Evolutionary conservation across 2,329 filamentous ascomycete genomes (phyloP).

Genomic region (Sporothrix inflata): DNA sequence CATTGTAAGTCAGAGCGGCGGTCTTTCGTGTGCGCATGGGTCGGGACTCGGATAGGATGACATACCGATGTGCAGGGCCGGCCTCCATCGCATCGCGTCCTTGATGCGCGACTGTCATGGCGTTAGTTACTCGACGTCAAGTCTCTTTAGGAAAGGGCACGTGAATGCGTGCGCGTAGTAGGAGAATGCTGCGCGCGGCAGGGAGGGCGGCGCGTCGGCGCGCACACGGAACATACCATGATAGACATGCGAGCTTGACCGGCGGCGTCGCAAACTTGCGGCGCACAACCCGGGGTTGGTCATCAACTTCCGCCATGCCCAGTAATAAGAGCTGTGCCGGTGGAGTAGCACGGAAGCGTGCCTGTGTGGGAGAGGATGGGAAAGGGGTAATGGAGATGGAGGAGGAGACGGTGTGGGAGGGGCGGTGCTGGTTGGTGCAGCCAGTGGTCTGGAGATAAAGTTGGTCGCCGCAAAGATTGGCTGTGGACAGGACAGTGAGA

Average conservation of each 20-base stretch:
- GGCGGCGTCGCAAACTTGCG: conserved; percentile 51
- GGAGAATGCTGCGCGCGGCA: no score
- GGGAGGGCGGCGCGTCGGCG: not conserved
- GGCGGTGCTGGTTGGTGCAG: not conserved
- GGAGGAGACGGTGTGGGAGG: not conserved
- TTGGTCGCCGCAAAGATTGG: not conserved
- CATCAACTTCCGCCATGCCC: conserved; percentile 30
- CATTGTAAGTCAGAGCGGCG: not conserved
- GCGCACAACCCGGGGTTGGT: conserved; percentile 30
- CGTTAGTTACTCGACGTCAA: not conserved
- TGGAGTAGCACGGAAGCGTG: not conserved
- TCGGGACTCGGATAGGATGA: not conserved
- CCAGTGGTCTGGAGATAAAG: not conserved
- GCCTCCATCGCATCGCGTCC: conserved; percentile 36
- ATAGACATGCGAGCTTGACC: conserved; percentile 55
- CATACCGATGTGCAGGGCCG: conserved; percentile 34
- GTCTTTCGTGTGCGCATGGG: not conserved
- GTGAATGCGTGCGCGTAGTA: not conserved
- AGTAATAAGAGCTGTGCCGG: not conserved
- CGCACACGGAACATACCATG: conserved; percentile 46
- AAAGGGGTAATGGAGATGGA: not conserved
- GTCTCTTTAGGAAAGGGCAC: not conserved
- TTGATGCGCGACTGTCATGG: conserved; percentile 38
- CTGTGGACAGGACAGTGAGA: not conserved
- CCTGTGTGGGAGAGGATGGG: not conserved